Conservation (phyloP, 192 early-diverging fungal genomes). For the Podila horticola region DNA sequence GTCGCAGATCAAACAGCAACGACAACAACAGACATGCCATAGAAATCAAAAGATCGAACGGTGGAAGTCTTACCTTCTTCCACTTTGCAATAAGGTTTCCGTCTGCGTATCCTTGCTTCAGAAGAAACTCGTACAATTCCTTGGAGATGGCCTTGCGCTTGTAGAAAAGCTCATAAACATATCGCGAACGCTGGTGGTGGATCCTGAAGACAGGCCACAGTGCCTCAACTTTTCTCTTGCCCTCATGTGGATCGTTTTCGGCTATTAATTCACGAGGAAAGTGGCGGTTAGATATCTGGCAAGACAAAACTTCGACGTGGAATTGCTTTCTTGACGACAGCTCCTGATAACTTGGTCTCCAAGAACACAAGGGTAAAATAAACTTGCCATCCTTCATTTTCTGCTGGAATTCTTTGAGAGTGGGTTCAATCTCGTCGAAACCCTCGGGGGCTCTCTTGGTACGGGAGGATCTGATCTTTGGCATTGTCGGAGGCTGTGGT, state of each 20-base stretch:
- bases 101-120: constrained; percentile 94
- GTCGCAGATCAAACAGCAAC: neutral
- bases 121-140: constrained; percentile 92
- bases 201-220: constrained; percentile 95
- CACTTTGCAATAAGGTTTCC: constrained; percentile 96
- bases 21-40: neutral
- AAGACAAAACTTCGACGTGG: no score
- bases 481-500: constrained; percentile 58
- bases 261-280: constrained; percentile 56
- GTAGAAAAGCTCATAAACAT: constrained; percentile 97
- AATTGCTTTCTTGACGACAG: no score
- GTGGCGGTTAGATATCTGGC: no score
- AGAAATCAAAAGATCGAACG: neutral
- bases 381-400: constrained; percentile 94
- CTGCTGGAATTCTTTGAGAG: constrained; percentile 85
- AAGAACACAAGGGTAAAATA: neutral
- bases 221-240: constrained; percentile 93
- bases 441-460: constrained; percentile 93
- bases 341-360: neutral
- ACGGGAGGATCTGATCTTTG: constrained; percentile 78
- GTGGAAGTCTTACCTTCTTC: constrained; percentile 77
- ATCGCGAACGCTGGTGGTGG: constrained; percentile 97
- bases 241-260: constrained; percentile 94
- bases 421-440: constrained; percentile 96
- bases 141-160: constrained; percentile 94